phyloP scores from a whole-genome alignment of 305 asterid species.

The Fraxinus baroniana region DNA sequence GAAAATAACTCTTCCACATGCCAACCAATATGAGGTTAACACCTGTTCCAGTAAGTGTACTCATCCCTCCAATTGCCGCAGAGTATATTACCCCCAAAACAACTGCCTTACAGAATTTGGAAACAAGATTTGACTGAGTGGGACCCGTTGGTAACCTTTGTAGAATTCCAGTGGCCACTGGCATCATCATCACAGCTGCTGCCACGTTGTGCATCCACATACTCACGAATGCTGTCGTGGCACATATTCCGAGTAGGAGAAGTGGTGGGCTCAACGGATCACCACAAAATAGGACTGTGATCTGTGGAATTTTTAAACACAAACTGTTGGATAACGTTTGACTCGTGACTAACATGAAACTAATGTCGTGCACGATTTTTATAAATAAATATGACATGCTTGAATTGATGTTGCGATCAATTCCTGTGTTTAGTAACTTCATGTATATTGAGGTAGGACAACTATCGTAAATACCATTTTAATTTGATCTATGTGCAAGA shows the following conservation, averaged over 20 bases:
- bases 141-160: slow-evolving; percentile 58
- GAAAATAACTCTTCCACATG: slow-evolving; percentile 92
- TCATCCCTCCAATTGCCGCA: slow-evolving; percentile 83
- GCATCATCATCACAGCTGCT: slow-evolving; percentile 89
- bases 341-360: neutral
- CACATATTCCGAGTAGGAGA: slow-evolving; percentile 76
- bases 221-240: slow-evolving; percentile 83
- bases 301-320: slow-evolving; percentile 34
- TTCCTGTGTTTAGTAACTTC: neutral
- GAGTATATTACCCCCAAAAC: slow-evolving; percentile 78
- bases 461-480: neutral
- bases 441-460: neutral
- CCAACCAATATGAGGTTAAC: slow-evolving; percentile 90
- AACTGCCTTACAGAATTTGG: slow-evolving; percentile 78
- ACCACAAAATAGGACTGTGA: slow-evolving; percentile 72
- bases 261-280: slow-evolving; percentile 78
- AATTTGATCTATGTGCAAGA: neutral
- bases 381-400: neutral
- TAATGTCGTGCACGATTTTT: neutral
- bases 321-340: neutral
- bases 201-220: slow-evolving; percentile 99
- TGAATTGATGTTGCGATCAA: neutral
- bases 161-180: slow-evolving; percentile 87
- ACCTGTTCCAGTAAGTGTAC: slow-evolving; percentile 93
- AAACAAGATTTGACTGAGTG: slow-evolving; percentile 30